Evolutionary conservation across 129 eudicot genomes (phyloP).

Genomic region (Daucus carota): DH1_v3.0 NC_030386.2:33512501-33513000

Average conservation of each 20-base stretch:
- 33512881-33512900: no score
- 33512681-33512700: background rate
- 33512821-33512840: no score
- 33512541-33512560: background rate
- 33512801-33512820: no score
- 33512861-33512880: no score
- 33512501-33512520: background rate
- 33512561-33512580: conserved; percentile 7
- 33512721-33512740: background rate
- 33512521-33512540: background rate
- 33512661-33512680: background rate
- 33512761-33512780: no score
- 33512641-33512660: background rate
- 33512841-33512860: no score
- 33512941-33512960: no score
- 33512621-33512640: conserved; percentile 17
- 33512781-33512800: no score
- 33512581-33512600: background rate
- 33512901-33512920: no score
- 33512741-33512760: background rate
- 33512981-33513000: no score
- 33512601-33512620: conserved; percentile 19
- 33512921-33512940: no score
- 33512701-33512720: background rate
- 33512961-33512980: no score